These are phyloP conservation scores for Yamadazyma takamatsuzukensis DNA, from an alignment of 805 yeast species.

Conservation along the genomic window DNA sequence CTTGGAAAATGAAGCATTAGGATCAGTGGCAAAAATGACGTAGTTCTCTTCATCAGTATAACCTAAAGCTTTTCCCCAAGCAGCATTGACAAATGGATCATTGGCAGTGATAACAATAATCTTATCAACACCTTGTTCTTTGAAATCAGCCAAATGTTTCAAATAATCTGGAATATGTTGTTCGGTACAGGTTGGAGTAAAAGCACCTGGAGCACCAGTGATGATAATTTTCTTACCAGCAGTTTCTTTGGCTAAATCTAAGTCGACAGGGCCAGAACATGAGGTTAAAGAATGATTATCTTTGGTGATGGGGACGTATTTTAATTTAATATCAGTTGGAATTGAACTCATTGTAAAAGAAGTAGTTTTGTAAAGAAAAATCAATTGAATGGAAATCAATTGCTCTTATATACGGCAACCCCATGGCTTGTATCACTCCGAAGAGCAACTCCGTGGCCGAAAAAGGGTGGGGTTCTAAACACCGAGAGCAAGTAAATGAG, in stretches of 20 bases:
- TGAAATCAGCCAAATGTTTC: constrained; percentile 45
- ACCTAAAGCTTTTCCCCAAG: constrained; percentile 47
- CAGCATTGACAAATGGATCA: constrained; percentile 41
- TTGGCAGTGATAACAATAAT: constrained; percentile 37
- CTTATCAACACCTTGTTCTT: constrained; percentile 28
- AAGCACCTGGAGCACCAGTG: constrained; percentile 83
- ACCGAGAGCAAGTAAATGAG: too few relatives aligned
- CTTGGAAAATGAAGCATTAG: constrained; percentile 30
- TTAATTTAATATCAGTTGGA: constrained; percentile 34
- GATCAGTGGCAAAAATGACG: constrained; percentile 39
- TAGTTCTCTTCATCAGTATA: constrained; percentile 28
- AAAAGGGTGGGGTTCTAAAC: too few relatives aligned
- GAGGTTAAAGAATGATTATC: constrained; percentile 33
- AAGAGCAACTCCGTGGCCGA: too few relatives aligned
- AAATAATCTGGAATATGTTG: constrained; percentile 37
- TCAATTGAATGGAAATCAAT: too few relatives aligned
- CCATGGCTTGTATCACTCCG: too few relatives aligned
- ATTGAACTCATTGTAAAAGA: constrained; percentile 17
- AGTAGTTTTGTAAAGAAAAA: too few relatives aligned
- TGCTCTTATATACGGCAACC: too few relatives aligned
- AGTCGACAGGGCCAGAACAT: constrained; percentile 35
- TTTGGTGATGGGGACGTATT: constrained; percentile 40
- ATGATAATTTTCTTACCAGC: constrained; percentile 57
- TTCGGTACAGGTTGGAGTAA: constrained; percentile 58
- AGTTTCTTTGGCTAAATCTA: constrained; percentile 31